Conservation (phyloP, 768 basidiomycete genomes). For the Crucibulum laeve region DNA sequence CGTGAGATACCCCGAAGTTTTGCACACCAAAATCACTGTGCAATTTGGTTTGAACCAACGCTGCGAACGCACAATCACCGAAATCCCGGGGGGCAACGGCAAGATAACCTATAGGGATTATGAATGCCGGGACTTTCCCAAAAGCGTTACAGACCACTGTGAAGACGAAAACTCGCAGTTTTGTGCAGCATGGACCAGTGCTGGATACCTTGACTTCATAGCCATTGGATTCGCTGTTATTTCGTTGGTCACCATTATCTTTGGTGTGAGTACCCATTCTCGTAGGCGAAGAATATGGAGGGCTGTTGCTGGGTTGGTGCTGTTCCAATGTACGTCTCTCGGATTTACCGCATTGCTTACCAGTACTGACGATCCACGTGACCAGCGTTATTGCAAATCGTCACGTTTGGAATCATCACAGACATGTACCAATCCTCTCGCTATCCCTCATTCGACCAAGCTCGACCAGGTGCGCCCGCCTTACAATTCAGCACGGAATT, state of each 20-base stretch:
- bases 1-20: constrained; percentile 35
- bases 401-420: constrained; percentile 61
- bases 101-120: constrained; percentile 48
- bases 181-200: constrained; percentile 69
- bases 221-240: constrained; percentile 60
- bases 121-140: constrained; percentile 65
- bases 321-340: constrained; percentile 48
- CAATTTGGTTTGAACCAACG: constrained; percentile 56
- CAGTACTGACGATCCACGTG: background rate
- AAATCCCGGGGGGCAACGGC: constrained; percentile 43
- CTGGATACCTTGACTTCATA: constrained; percentile 61
- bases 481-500: too few species aligned
- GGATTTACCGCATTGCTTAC: background rate
- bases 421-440: constrained; percentile 45
- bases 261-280: constrained; percentile 72
- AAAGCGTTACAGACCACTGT: constrained; percentile 41
- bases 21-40: constrained; percentile 42
- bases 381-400: constrained; percentile 61
- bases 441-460: constrained; percentile 50
- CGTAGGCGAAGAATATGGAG: constrained; percentile 75
- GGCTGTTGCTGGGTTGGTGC: constrained; percentile 60
- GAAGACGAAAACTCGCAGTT: constrained; percentile 51
- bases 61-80: constrained; percentile 49
- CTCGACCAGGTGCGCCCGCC: constrained; percentile 56
- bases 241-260: constrained; percentile 51